phyloP scores from a whole-genome alignment of 2,329 filamentous ascomycete species.

The Microsporum ferrugineum region DNA sequence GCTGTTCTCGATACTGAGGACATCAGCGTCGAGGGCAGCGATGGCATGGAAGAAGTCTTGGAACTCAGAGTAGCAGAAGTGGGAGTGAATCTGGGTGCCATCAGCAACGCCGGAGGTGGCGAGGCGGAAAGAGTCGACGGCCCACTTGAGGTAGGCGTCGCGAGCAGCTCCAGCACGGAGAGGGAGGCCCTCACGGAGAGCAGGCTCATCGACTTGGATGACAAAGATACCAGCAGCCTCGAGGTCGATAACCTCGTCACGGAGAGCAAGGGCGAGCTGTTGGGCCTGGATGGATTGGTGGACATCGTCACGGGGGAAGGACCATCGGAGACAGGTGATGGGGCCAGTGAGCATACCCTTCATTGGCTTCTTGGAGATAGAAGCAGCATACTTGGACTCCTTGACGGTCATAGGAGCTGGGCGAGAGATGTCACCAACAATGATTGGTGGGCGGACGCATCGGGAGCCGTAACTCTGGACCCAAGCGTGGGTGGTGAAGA shows the following conservation, averaged over 20 bases:
- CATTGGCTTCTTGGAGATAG: constrained; percentile 97
- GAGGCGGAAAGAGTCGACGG: constrained; percentile 95
- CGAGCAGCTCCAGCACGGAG: constrained; percentile 89
- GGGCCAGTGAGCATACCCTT: constrained; percentile 99
- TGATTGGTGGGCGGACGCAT: constrained; percentile 94
- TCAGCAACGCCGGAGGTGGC: constrained; percentile 87
- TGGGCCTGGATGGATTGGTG: constrained; percentile 98
- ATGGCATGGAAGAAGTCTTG: constrained; percentile 99
- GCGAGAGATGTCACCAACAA: constrained; percentile 96
- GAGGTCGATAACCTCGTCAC: constrained; percentile 95
- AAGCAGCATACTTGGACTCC: constrained; percentile 98
- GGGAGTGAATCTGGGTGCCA: constrained; percentile 97
- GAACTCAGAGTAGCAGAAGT: constrained; percentile 99
- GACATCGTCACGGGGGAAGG: constrained; percentile 98
- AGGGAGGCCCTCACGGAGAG: constrained; percentile 97
- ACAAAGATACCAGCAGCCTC: constrained; percentile 93
- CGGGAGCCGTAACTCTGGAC: constrained; percentile 97
- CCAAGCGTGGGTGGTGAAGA: constrained; percentile 98
- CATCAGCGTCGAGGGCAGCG: constrained; percentile 91
- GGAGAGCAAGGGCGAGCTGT: constrained; percentile 95
- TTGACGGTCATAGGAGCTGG: constrained; percentile 98
- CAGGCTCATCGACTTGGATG: constrained; percentile 98
- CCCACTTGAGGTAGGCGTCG: constrained; percentile 93
- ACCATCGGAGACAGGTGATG: constrained; percentile 98
- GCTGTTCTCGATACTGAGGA: constrained; percentile 99